Base-by-base conservation (phyloP, 2,329 filamentous ascomycete genomes). In the Aspergillus eucalypticola region DNA sequence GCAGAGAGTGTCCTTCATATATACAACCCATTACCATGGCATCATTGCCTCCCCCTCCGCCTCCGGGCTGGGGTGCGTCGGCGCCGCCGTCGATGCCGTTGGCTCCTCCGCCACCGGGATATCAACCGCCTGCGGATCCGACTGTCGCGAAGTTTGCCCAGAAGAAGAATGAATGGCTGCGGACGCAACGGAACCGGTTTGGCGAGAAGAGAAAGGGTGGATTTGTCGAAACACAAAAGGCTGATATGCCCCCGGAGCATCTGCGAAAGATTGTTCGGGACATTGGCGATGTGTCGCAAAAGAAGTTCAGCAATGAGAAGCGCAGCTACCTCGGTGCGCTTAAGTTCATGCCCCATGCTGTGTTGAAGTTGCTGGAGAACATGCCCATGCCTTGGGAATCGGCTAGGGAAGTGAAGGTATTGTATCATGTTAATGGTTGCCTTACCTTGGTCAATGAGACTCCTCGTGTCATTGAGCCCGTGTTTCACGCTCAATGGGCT, bases 381-480 rank as follows among this genome's bases (percentile, higher is more conserved):
- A 99, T 99, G 95, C 95, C 95, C 3, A 99, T 99, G 95, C 95
- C 95, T 0, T 99, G 95, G 95, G 95, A 99, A 80, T 95, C 92
- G 59, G 88, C 92, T 25, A 87, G 93, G 64, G 95, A 99, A 73
- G 96, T 99, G 63, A 98, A 98, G 79, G 95, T 99, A 27, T 83
- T 99, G 11, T 99, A 99, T 76, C 95, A 99, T 73, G 93, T 98
- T 70, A 99, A 99, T 72, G 95, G 95, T 29, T 99, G 96, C 73
- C 78, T 99, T 78, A 99, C 95, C 1, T 81, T 99, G 58, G 96
- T 99, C 71, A 99, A 99, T 75, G 95, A 99, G 81, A 92, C 89
- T 6, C 95, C 96, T 13, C 87, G 96, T 69, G 96, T 99, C 58
- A 98, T 99, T 71, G 95, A 98, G 74, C 95, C 95, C 0, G 91